Evolutionary conservation across 2,329 filamentous ascomycete species (phyloP).

Genomic region (Coleophoma crateriformis): DNA sequence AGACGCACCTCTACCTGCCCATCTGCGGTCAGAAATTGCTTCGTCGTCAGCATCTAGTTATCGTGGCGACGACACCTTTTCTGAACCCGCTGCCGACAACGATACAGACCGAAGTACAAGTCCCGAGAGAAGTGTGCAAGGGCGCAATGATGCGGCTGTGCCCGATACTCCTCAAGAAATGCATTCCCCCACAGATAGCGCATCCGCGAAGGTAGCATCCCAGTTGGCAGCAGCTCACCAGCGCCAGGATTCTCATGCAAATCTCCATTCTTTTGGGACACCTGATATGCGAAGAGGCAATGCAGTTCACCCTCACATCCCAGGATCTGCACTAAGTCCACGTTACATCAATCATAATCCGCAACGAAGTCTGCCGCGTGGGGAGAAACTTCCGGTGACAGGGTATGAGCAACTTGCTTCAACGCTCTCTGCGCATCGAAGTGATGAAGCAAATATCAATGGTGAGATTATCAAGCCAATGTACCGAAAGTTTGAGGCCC

Average conservation of each 20-base stretch:
- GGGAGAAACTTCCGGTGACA: constrained; percentile 39
- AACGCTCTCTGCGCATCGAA: constrained; percentile 35
- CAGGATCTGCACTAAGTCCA: constrained; percentile 30
- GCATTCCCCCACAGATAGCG: constrained; percentile 10
- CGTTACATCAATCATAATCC: constrained; percentile 25
- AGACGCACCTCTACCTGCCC: constrained; percentile 5
- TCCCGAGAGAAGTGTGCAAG: constrained; percentile 34
- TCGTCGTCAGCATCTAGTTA: constrained; percentile 26
- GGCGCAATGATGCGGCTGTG: constrained; percentile 12
- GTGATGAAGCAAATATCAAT: constrained; percentile 11
- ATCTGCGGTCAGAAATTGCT: constrained; percentile 17
- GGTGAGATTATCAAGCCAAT: constrained; percentile 44
- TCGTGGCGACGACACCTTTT: constrained; percentile 28
- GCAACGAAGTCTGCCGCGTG: constrained; percentile 20
- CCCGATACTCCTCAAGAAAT: constrained; percentile 1
- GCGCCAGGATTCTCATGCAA: constrained; percentile 18
- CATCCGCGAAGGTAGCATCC: constrained; percentile 22
- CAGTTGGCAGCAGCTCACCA: constrained; percentile 24
- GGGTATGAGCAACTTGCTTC: constrained; percentile 61
- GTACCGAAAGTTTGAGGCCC: constrained; percentile 75
- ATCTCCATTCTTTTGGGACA: constrained; percentile 18
- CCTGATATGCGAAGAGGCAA: constrained; percentile 36
- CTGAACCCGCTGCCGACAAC: constrained; percentile 26
- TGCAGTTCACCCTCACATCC: constrained; percentile 13
- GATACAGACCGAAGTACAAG: constrained; percentile 41